Evolutionary conservation across 2,329 filamentous ascomycete genomes (phyloP), one percentile per base, ranked within the genome.

Genomic region (Raffaelea ambrosiae): DNA sequence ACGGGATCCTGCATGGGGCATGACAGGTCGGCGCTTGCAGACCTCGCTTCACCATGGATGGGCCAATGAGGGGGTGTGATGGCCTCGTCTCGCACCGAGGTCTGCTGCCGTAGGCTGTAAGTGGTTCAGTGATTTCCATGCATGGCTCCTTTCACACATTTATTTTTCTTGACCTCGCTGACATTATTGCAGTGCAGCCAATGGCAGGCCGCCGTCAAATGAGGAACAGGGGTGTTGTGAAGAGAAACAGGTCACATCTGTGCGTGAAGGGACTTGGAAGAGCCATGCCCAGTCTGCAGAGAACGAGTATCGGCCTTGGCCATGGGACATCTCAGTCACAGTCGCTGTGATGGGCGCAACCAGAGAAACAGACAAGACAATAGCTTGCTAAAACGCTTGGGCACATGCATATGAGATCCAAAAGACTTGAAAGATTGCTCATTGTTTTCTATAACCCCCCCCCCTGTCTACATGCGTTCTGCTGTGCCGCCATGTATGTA

Each of bases 241-340:
- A 38, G 39, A 39, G 33, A 45, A 39, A 39, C 40, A 31, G 23
- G 47, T 46, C 43, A 46, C 47, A 46, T 13, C 7, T 29, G 26
- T 29, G 26, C 26, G 26, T 29, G 26, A 29, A 29, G 26, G 7
- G 26, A 29, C 26, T 13, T 29, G 26, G 26, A 13, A 29, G 35
- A 38, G 5, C 14, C 8, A n/a, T 5, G 13, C 35, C 8, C 35
- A 5, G 5, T 38, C 8, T 38, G 7, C 35, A 38, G 7, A 38
- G 7, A 5, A n/a, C 10, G 7, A 36, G 23, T 22, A 20, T 21
- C 33, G 38, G 23, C 40, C 47, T 47, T 44, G 47, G 47, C 44
- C 23, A 47, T 43, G 44, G 47, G 39, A 13, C 26, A 26, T 23
- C 14, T 29, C 35, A 29, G 44, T 49, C 48, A 49, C 48, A 49